These are phyloP conservation scores for Penicillium goetzii DNA, from an alignment of 495 filamentous ascomycete species.

Conservation along the genomic window DNA sequence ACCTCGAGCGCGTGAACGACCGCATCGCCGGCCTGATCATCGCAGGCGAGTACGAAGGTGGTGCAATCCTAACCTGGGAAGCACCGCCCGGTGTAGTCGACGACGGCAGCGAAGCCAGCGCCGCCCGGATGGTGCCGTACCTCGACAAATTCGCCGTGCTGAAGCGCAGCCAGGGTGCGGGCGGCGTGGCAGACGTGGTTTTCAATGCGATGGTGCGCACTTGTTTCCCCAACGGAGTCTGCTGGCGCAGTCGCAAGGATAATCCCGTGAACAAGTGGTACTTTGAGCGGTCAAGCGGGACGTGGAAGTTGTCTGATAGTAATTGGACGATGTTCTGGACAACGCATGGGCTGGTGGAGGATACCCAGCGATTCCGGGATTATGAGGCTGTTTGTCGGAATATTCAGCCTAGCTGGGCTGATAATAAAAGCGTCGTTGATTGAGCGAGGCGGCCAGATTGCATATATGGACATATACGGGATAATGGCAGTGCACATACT, in stretches of 20 bases:
- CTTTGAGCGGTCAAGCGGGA: conserved; percentile 84
- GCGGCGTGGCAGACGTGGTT: conserved; percentile 91
- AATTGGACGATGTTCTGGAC: conserved; percentile 99
- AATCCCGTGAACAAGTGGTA: conserved; percentile 96
- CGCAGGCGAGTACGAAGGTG: conserved; percentile 95
- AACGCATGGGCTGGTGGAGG: conserved; percentile 59
- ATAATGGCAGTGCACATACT: too few species aligned
- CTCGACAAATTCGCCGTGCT: conserved; percentile 97
- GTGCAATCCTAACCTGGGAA: conserved; percentile 95
- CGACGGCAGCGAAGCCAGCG: conserved; percentile 54
- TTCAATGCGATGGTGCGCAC: conserved; percentile 93
- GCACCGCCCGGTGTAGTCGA: conserved; percentile 61
- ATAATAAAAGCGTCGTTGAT: conserved; percentile 65
- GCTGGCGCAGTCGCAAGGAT: conserved; percentile 78
- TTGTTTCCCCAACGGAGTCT: conserved; percentile 80
- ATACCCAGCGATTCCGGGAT: conserved; percentile 65
- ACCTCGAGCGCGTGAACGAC: conserved; percentile 73
- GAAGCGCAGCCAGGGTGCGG: conserved; percentile 83
- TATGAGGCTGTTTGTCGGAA: conserved; percentile 81
- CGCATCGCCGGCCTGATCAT: conserved; percentile 89
- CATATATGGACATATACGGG: too few species aligned
- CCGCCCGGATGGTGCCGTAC: conserved; percentile 77
- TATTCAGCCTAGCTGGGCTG: conserved; percentile 83
- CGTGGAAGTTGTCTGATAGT: conserved; percentile 73
- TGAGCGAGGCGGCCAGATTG: conserved; percentile 33